These are phyloP conservation scores for Mortierella alpina DNA, from an alignment of 192 early-diverging fungal species.

Conservation along the genomic window DNA sequence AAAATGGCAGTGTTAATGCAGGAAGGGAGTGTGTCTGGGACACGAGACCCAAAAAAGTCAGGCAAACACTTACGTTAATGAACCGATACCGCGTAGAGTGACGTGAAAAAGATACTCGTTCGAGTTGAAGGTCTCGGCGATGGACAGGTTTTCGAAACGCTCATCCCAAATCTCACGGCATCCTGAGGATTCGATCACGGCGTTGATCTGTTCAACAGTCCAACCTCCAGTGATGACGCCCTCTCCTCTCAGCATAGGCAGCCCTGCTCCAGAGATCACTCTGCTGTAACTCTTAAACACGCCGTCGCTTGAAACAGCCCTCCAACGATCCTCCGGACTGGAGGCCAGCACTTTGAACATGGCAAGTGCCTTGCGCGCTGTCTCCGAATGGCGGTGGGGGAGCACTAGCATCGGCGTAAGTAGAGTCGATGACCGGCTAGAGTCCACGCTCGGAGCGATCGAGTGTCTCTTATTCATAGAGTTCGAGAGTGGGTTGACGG, in stretches of 20 bases:
- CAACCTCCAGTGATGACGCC: constrained; percentile 58
- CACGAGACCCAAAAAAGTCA: neutral
- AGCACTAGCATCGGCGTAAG: constrained; percentile 14
- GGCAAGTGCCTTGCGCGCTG: constrained; percentile 50
- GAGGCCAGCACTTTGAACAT: constrained; percentile 58
- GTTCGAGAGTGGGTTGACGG: constrained; percentile 1
- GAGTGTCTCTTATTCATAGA: constrained; percentile 30
- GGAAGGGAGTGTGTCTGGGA: neutral
- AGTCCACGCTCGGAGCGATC: constrained; percentile 34
- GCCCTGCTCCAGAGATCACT: constrained; percentile 41
- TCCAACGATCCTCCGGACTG: constrained; percentile 60
- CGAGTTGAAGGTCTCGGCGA: constrained; percentile 60
- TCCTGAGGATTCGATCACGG: constrained; percentile 58
- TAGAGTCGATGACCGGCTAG: constrained; percentile 36
- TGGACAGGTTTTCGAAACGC: constrained; percentile 57
- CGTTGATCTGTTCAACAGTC: constrained; percentile 65
- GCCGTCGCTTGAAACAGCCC: constrained; percentile 54
- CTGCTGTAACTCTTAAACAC: constrained; percentile 62
- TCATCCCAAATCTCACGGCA: constrained; percentile 66
- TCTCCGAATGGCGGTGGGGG: constrained; percentile 53
- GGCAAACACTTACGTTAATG: constrained; percentile 40
- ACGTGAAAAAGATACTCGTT: constrained; percentile 61
- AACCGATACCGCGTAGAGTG: constrained; percentile 46
- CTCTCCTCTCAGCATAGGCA: constrained; percentile 65
- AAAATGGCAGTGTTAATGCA: neutral